These are phyloP conservation scores for Neonectria ditissima DNA, from an alignment of 2,329 filamentous ascomycete genomes.

Conservation along the genomic window DNA sequence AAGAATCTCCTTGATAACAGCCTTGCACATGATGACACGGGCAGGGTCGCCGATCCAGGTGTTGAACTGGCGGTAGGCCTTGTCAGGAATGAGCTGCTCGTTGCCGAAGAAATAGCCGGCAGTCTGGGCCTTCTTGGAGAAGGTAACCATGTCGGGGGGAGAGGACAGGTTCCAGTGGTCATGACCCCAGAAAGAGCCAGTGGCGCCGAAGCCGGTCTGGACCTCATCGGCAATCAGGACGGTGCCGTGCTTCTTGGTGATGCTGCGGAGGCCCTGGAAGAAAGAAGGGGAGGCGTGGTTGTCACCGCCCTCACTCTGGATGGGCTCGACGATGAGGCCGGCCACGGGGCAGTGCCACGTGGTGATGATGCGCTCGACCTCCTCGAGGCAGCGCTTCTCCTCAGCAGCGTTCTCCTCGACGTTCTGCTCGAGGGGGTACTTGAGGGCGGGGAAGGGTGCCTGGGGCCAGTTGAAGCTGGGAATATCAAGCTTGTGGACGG, in stretches of 20 bases:
- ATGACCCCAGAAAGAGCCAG: slow-evolving; percentile 88
- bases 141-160: slow-evolving; percentile 88
- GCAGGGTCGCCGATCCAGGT: slow-evolving; percentile 89
- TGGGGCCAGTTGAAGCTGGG: slow-evolving; percentile 91
- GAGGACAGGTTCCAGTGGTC: slow-evolving; percentile 81
- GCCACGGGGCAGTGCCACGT: slow-evolving; percentile 76
- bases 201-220: slow-evolving; percentile 85
- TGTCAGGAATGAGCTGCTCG: slow-evolving; percentile 79
- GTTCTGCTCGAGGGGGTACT: slow-evolving; percentile 80
- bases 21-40: slow-evolving; percentile 80
- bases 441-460: slow-evolving; percentile 81
- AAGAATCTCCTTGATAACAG: slow-evolving; percentile 81
- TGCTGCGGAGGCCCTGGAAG: slow-evolving; percentile 79
- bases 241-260: slow-evolving; percentile 77
- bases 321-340: slow-evolving; percentile 81
- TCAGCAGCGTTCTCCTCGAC: slow-evolving; percentile 76
- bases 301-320: slow-evolving; percentile 87
- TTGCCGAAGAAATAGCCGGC: slow-evolving; percentile 87
- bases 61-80: slow-evolving; percentile 88
- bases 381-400: slow-evolving; percentile 78
- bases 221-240: slow-evolving; percentile 87
- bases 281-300: slow-evolving; percentile 84
- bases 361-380: slow-evolving; percentile 78
- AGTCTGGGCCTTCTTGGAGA: slow-evolving; percentile 88
- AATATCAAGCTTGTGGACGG: slow-evolving; percentile 88